These are phyloP conservation scores for Vaccinium myrtillus DNA, from an alignment of 148 eudicot species.

Conservation along the genomic window DNA sequence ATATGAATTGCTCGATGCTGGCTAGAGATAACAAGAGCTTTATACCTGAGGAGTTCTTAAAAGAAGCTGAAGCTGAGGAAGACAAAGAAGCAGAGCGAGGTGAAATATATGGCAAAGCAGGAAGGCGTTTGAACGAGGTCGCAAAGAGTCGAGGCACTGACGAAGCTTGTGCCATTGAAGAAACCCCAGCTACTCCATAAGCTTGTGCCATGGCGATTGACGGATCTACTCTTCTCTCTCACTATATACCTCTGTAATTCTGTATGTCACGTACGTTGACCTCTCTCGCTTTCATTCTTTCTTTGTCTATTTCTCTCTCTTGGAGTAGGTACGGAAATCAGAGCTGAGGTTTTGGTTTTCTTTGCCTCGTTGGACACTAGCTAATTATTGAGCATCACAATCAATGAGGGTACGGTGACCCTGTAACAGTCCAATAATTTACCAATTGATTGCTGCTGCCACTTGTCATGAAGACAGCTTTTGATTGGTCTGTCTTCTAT, in stretches of 20 bases:
- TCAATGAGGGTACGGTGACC: neutral
- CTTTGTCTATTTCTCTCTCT: neutral
- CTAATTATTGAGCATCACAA: neutral
- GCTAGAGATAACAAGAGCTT: constrained; percentile 14
- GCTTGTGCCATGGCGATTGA: constrained; percentile 26
- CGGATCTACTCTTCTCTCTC: neutral
- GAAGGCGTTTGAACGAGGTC: constrained; percentile 15
- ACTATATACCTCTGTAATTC: neutral
- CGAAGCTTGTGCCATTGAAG: constrained; percentile 45
- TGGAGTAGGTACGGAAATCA: neutral
- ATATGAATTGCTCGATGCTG: neutral
- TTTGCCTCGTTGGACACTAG: neutral
- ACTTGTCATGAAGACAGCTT: neutral
- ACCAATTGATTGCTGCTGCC: neutral
- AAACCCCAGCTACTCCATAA: constrained; percentile 20
- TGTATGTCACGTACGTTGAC: neutral
- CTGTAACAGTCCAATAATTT: neutral
- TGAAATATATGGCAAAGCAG: constrained; percentile 40
- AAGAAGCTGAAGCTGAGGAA: constrained; percentile 20
- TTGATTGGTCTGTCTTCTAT: neutral
- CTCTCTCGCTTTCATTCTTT: neutral
- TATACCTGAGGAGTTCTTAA: constrained; percentile 38
- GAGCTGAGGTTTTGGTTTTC: neutral
- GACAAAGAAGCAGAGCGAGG: constrained; percentile 27
- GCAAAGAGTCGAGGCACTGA: constrained; percentile 35